Conservation (phyloP, 768 basidiomycete species). For the Mycena maculata region DNA sequence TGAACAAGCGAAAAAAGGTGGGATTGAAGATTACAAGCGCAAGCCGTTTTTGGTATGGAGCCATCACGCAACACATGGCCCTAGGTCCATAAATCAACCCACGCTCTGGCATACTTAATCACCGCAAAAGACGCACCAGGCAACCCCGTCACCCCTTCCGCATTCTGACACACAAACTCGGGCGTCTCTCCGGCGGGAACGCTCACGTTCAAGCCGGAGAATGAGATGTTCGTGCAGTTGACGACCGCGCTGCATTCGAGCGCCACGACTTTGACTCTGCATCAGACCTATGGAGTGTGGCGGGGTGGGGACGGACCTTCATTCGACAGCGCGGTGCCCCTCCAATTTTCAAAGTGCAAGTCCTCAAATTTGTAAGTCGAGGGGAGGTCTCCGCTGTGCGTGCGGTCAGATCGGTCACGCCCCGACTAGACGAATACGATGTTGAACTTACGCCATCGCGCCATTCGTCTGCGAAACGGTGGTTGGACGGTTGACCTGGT, state of each 20-base stretch:
- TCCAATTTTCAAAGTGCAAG: slow-evolving; percentile 59
- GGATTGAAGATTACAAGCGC: too few relatives aligned
- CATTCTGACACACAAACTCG: slow-evolving; percentile 60
- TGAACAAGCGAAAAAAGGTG: too few relatives aligned
- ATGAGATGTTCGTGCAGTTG: slow-evolving; percentile 58
- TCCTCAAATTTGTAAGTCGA: slow-evolving; percentile 61
- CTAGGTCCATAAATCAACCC: too few relatives aligned
- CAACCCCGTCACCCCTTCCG: slow-evolving; percentile 49
- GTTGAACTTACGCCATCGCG: slow-evolving; percentile 52
- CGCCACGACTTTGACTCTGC: slow-evolving; percentile 53
- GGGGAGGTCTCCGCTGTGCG: slow-evolving; percentile 58
- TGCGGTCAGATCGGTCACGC: neutral
- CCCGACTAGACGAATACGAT: neutral
- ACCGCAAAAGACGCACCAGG: too few relatives aligned
- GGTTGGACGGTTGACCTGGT: slow-evolving; percentile 58
- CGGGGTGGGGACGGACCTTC: slow-evolving; percentile 43
- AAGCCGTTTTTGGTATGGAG: too few relatives aligned
- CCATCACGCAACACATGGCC: too few relatives aligned
- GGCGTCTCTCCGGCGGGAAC: slow-evolving; percentile 51
- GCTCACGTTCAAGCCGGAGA: slow-evolving; percentile 53
- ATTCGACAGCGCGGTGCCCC: slow-evolving; percentile 57
- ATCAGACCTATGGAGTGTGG: neutral
- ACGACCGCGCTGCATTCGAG: slow-evolving; percentile 62
- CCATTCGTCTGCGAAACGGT: slow-evolving; percentile 66
- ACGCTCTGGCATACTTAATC: too few relatives aligned